These are phyloP conservation scores for Setaria viridis DNA, from an alignment of 202 grass and related monocot species.

Conservation along the genomic window DNA sequence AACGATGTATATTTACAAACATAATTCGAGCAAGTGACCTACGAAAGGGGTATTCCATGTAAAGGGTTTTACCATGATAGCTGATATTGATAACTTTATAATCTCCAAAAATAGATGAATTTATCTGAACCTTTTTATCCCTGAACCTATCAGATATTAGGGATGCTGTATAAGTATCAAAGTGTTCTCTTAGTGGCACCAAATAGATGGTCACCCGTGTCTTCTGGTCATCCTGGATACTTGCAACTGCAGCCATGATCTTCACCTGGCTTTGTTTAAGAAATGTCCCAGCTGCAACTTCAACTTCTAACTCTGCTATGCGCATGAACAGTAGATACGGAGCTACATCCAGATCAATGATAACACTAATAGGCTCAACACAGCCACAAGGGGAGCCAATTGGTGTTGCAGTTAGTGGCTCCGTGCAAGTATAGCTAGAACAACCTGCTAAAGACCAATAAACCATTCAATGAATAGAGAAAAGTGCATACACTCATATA, in stretches of 20 bases:
- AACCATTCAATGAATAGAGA: conserved; percentile 44
- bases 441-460: conserved; percentile 68
- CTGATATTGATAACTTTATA: conserved; percentile 77
- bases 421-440: conserved; percentile 69
- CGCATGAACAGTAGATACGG: conserved; percentile 83
- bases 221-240: conserved; percentile 75
- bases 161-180: conserved; percentile 74
- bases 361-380: conserved; percentile 78
- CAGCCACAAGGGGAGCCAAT: conserved; percentile 90
- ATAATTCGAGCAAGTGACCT: conserved; percentile 22
- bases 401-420: conserved; percentile 71
- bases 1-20: conserved; percentile 33
- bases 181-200: conserved; percentile 91
- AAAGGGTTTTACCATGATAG: conserved; percentile 78
- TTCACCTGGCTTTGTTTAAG: conserved; percentile 98
- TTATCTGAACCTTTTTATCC: conserved; percentile 78
- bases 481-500: conserved; percentile 8
- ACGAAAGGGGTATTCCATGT: conserved; percentile 26
- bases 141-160: conserved; percentile 88
- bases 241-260: conserved; percentile 91
- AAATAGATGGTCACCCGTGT: conserved; percentile 89
- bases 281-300: conserved; percentile 91
- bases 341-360: conserved; percentile 76
- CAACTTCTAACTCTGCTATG: conserved; percentile 83
- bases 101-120: conserved; percentile 83